phyloP scores from a whole-genome alignment of 257 asterid species.

The Thymus quinquecostatus region DNA sequence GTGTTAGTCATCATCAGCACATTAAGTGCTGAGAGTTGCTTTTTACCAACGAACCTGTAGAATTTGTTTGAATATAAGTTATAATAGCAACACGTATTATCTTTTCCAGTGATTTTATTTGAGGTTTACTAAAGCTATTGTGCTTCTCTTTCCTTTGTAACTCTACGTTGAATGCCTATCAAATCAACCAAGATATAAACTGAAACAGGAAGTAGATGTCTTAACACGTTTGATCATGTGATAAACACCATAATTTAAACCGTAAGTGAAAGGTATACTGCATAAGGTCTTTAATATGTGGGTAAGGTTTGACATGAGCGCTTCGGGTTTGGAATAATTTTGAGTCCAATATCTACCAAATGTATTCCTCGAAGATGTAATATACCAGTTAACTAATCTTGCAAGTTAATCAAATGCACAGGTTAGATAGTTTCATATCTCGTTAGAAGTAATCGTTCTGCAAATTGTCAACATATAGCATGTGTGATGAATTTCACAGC shows the following conservation, averaged over 20 bases:
- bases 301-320: no score
- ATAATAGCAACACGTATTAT: neutral
- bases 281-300: neutral
- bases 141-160: neutral
- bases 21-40: neutral
- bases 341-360: neutral
- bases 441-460: neutral
- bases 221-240: slow-evolving; percentile 1
- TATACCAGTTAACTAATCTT: no score
- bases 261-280: neutral
- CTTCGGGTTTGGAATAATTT: neutral
- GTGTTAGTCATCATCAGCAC: no score
- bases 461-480: no score
- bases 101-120: neutral
- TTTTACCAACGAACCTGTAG: neutral
- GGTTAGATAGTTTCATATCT: neutral
- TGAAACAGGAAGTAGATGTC: neutral
- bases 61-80: neutral
- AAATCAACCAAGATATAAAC: neutral
- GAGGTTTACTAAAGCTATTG: neutral
- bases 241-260: neutral
- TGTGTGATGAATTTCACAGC: no score
- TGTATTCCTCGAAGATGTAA: no score
- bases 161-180: neutral
- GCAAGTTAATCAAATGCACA: no score